Conservation (phyloP, 2,329 filamentous ascomycete genomes). For the Pseudogymnoascus sp. region DNA sequence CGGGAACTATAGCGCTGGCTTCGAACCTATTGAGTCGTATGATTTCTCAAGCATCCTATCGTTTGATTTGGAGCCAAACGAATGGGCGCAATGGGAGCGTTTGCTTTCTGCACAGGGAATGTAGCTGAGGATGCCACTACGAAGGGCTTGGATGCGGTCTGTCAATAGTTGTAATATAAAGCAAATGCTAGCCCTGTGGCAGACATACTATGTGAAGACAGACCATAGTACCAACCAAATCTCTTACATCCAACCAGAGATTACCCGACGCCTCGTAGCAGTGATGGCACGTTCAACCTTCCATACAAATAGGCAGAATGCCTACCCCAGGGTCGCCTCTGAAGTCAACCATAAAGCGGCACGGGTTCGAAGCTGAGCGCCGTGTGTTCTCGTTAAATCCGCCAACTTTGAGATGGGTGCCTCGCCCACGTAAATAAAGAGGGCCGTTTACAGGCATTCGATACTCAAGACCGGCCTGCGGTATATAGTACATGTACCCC, state of each 20-base stretch:
- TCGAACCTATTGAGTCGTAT: slow-evolving; percentile 15
- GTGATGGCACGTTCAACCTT: neutral
- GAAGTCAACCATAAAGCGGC: neutral
- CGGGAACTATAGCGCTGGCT: slow-evolving; percentile 2
- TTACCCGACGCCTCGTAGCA: neutral
- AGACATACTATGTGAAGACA: neutral
- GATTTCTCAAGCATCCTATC: slow-evolving; percentile 21
- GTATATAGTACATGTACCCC: neutral
- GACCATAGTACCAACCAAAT: neutral
- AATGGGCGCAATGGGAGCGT: slow-evolving; percentile 27
- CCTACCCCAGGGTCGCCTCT: neutral
- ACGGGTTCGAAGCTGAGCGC: neutral
- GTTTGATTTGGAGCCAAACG: slow-evolving; percentile 24
- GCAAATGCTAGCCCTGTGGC: neutral
- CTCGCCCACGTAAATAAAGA: neutral
- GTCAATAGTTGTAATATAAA: neutral
- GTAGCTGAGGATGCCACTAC: neutral
- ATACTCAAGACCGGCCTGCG: neutral
- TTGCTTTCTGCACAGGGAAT: slow-evolving; percentile 17
- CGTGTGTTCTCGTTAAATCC: neutral
- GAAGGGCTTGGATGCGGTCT: neutral
- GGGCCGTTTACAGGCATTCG: neutral
- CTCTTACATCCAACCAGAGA: neutral
- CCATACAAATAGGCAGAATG: neutral
- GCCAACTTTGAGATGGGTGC: neutral